Evolutionary conservation across 148 eudicot species (phyloP), one percentile per base, ranked within the genome.

Genomic region (Rhododendron williamsianum): DNA sequence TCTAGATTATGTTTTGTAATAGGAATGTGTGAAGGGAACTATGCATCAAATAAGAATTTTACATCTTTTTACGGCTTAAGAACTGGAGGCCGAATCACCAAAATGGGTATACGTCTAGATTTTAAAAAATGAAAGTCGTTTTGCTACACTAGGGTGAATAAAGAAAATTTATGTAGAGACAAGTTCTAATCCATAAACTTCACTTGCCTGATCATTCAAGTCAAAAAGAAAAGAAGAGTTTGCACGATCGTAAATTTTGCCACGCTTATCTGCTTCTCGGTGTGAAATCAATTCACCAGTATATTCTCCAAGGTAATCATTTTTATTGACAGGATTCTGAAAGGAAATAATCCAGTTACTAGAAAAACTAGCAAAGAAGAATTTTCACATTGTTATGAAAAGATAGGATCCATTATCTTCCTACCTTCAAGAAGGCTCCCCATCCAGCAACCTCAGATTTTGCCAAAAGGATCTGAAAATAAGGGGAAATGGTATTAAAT

Each of bases 401-500:
- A 54, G 41, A 36, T 9, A 38, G 80, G 67, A 56, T 4, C 35
- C 35, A 25, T 25, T n/a, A 27, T 49, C 63, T 74, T 73, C 85
- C 78, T 91, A 96, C 98, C 98, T 94, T 96, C 88, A 93, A 89
- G 86, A 96, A 96, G 84, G 96, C 98, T 89, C 98, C 98, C 98
- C 98, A 96, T 81, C 98, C 98, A 78, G 95, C 93, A 78, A 96
- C 91, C 89, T 92, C 95, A 67, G 98, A 96, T 87, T 91, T 92
- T 63, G 94, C 94, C 91, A 96, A 90, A 48, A 96, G 92, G 82
- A 96, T 90, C 98, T 96, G 90, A 81, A 81, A 71, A 83, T 27
- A 82, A 78, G 23, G 69, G 81, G 63, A 48, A 27, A 19, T 21
- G 71, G 33, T 38, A 81, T 25, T 41, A 78, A 63, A 76, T 21